A percentile compares a stretch with the other conserved stretches of the same genome.
These are phyloP conservation scores for Xylaria flabelliformis DNA, from an alignment of 495 filamentous ascomycete species.

Conservation along the genomic window DNA sequence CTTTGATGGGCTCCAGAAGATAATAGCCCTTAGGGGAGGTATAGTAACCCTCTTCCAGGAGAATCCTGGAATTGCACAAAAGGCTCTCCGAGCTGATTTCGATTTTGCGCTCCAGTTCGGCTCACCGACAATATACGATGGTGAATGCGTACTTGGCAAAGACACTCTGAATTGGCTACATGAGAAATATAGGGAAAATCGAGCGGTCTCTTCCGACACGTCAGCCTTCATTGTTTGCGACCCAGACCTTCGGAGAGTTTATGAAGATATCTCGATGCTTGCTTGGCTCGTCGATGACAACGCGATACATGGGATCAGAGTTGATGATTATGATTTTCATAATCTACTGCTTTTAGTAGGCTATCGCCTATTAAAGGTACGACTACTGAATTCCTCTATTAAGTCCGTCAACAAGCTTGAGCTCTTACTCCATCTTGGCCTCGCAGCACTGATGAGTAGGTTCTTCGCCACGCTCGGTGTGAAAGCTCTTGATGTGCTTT, in stretches of 20 bases:
- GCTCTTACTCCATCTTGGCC: conserved; percentile 25
- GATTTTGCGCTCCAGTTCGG: conserved; percentile 23
- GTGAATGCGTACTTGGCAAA: neutral
- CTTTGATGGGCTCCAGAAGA: conserved; percentile 27
- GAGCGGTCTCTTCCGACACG: neutral
- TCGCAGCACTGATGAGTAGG: conserved; percentile 26
- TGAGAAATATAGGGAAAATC: neutral
- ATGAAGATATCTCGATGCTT: conserved; percentile 1
- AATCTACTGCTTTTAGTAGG: conserved; percentile 27
- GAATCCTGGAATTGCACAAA: conserved; percentile 22
- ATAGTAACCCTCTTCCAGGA: conserved; percentile 4
- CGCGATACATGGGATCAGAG: conserved; percentile 7
- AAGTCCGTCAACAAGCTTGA: conserved; percentile 2
- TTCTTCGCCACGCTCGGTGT: conserved; percentile 26
- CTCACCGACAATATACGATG: conserved; percentile 5
- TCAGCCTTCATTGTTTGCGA: neutral
- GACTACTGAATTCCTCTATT: neutral
- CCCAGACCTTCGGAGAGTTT: neutral
- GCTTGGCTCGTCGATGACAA: conserved; percentile 21
- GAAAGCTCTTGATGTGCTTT: conserved; percentile 18
- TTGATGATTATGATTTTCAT: conserved; percentile 26
- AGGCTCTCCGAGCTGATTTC: conserved; percentile 24
- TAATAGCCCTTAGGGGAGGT: conserved; percentile 28
- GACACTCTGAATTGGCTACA: neutral
- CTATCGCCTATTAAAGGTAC: conserved; percentile 21